Evolutionary conservation across 306 rosid genomes (phyloP), one percentile per base, ranked within the genome.

Genomic region (Begonia peltatifolia): DNA sequence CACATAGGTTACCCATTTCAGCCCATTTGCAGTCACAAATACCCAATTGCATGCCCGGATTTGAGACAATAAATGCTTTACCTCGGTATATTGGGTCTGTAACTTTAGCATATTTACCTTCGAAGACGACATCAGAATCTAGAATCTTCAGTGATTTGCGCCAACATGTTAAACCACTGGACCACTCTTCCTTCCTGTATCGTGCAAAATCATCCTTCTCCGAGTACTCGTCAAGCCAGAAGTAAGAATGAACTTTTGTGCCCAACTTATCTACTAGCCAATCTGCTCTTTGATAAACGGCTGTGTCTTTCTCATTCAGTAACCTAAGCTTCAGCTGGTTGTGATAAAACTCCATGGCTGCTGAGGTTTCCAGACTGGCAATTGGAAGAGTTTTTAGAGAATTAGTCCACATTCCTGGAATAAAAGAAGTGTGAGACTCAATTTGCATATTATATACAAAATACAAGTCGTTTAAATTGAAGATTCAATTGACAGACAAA

Each of bases 211-310:
- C 87, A 62, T 76, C 95, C 68, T 80, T 84, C 60, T 64, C 95
- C 0, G 87, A 68, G 79, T 74, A 89, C 76, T 89, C 97, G 69
- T 80, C 95, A 53, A 89, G 95, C 95, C 95, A 84, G 64, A 84
- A 84, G 72, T 80, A 78, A 51, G 97, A 78, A 75, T 77, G 87
- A 56, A 89, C 83, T 69, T 89, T 85, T 10, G 93, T 82, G 58
- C 84, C 73, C 78, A 89, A 67, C 78, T 82, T 89, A 79, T 82
- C 77, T 42, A 82, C 85, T 80, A 89, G 71, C 90, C 85, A 78
- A 71, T 84, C 95, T 8, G 79, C 77, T 22, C 87, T 72, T 65
- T 76, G 82, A 72, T 79, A 89, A 58, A 84, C 79, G 58, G 51
- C 51, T 57, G 51, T 36, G 23, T 76, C 75, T 64, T 80, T 78